These are phyloP conservation scores for Cladosporium velox DNA, from an alignment of 2,329 filamentous ascomycete species.

Conservation along the genomic window DNA sequence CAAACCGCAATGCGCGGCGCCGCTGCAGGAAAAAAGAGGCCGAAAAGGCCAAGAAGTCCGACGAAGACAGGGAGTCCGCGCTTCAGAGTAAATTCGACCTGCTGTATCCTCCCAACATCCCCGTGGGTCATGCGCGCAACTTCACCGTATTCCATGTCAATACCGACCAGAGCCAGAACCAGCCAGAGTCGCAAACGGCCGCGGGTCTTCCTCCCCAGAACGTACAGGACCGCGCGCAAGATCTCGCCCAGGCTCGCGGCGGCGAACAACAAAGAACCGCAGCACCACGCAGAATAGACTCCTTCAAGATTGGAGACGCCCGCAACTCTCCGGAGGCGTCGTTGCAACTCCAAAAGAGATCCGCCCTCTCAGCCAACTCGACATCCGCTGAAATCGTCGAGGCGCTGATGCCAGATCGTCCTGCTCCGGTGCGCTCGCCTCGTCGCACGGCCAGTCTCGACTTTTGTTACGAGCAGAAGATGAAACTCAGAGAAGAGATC, in stretches of 20 bases:
- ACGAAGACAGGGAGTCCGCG: background rate
- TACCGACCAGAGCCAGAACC: background rate
- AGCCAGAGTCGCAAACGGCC: background rate
- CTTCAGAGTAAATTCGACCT: background rate
- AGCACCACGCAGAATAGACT: background rate
- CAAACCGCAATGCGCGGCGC: background rate
- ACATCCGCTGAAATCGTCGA: conserved; percentile 1
- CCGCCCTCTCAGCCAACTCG: background rate
- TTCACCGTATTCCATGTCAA: background rate
- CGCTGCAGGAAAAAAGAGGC: background rate
- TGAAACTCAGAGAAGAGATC: background rate
- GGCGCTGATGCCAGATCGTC: background rate
- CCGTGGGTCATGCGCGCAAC: background rate
- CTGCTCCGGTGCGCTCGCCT: background rate
- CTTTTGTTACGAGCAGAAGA: background rate
- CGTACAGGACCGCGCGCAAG: too few species aligned
- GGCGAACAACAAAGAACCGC: background rate
- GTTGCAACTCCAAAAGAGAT: background rate
- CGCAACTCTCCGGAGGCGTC: background rate
- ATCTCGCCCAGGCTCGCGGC: background rate
- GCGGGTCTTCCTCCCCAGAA: background rate
- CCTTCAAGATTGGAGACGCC: background rate
- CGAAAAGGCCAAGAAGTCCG: background rate
- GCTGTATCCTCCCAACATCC: background rate
- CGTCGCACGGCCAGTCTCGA: background rate